These are phyloP conservation scores for Croton setiger DNA, from an alignment of 441 rosid species.

Conservation along the genomic window DNA sequence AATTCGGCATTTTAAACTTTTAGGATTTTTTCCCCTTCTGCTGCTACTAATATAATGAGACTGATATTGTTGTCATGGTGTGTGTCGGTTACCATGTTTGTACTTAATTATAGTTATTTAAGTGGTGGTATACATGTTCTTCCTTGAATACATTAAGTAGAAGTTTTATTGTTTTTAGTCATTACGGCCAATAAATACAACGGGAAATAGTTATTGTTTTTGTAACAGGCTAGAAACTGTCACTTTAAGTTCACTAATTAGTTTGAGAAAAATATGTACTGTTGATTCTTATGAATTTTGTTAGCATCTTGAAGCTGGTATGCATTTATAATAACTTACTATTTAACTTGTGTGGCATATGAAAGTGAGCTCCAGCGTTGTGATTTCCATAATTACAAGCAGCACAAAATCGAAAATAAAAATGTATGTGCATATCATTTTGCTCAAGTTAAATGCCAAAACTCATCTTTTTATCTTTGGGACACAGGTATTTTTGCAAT, in stretches of 20 bases:
- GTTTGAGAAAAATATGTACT: not conserved
- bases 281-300: not conserved
- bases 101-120: not conserved
- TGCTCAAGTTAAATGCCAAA: not conserved
- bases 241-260: not conserved
- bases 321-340: not conserved
- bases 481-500: not conserved
- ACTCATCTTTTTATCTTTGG: not conserved
- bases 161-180: not conserved
- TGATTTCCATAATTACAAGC: not conserved
- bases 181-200: not conserved
- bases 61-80: not conserved
- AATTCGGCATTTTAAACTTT: not conserved
- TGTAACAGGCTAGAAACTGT: not conserved
- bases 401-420: too few relatives aligned
- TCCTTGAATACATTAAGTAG: not conserved
- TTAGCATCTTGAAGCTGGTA: not conserved
- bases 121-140: not conserved
- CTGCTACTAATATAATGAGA: not conserved
- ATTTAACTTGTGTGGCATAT: slow-evolving; percentile 3
- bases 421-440: not conserved
- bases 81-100: not conserved
- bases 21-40: not conserved
- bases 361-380: not conserved
- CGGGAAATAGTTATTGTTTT: not conserved